phyloP scores from a whole-genome alignment of 2,329 filamentous ascomycete species.

The Cladorrhinum sp. region DNA sequence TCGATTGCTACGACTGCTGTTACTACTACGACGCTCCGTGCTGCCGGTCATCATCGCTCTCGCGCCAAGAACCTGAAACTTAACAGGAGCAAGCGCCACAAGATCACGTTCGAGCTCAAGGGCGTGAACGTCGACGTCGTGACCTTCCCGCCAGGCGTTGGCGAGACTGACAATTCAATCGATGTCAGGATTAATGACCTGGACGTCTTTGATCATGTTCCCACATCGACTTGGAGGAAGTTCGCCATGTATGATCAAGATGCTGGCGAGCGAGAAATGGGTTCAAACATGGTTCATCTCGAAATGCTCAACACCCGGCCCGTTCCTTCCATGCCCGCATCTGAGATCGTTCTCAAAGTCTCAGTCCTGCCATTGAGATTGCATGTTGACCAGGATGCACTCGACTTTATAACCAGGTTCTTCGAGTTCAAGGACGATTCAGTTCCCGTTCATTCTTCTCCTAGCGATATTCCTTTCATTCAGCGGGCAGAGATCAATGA shows the following conservation, averaged over 20 bases:
- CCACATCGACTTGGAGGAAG: constrained; percentile 96
- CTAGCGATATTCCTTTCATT: constrained; percentile 77
- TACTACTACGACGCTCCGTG: constrained; percentile 55
- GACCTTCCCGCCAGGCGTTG: constrained; percentile 70
- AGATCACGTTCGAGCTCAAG: constrained; percentile 90
- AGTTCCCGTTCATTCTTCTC: constrained; percentile 51
- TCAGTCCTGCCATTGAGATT: constrained; percentile 80
- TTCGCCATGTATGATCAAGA: constrained; percentile 93
- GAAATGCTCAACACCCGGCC: constrained; percentile 87
- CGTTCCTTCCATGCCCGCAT: constrained; percentile 76
- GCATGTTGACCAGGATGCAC: constrained; percentile 94
- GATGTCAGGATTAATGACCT: constrained; percentile 79
- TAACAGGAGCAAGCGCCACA: constrained; percentile 83
- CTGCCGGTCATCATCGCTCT: constrained; percentile 40
- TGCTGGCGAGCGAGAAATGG: constrained; percentile 79
- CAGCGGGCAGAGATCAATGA: constrained; percentile 85
- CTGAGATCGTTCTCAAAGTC: constrained; percentile 80
- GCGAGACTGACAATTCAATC: constrained; percentile 83
- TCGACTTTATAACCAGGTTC: constrained; percentile 95
- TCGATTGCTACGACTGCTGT: constrained; percentile 77
- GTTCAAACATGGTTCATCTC: constrained; percentile 84
- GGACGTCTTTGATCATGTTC: constrained; percentile 90
- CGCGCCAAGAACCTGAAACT: constrained; percentile 64
- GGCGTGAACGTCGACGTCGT: constrained; percentile 81
- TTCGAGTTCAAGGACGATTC: constrained; percentile 93